Evolutionary conservation across 1,139 yeast species (phyloP).

Genomic region (Diutina mesorugosa): DNA sequence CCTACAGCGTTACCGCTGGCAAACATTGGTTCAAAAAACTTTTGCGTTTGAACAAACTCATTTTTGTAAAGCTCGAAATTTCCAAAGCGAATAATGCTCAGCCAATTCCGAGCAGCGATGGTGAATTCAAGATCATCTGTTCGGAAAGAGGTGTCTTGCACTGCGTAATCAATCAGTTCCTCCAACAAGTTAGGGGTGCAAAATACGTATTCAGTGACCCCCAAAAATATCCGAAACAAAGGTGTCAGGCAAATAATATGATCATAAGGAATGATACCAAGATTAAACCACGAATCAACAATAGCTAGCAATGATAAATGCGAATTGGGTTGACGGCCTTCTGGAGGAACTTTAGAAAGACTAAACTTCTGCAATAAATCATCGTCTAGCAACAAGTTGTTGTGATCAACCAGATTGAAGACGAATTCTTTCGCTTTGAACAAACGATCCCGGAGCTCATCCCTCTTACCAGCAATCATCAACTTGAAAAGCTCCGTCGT

Average conservation of each 20-base stretch:
- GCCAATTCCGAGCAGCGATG: constrained; percentile 76
- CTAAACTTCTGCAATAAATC: constrained; percentile 70
- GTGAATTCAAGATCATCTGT: constrained; percentile 81
- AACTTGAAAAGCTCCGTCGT: constrained; percentile 72
- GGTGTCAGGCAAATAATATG: constrained; percentile 97
- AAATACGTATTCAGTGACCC: constrained; percentile 86
- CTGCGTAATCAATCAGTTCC: constrained; percentile 62
- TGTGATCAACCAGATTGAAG: constrained; percentile 46
- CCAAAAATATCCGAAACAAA: constrained; percentile 74
- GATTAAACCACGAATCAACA: constrained; percentile 84
- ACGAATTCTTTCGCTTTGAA: constrained; percentile 59
- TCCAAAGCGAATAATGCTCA: constrained; percentile 66
- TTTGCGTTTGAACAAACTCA: constrained; percentile 68
- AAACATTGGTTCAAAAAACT: constrained; percentile 74
- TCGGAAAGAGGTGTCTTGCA: constrained; percentile 55
- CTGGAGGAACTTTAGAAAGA: constrained; percentile 60
- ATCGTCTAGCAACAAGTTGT: constrained; percentile 64
- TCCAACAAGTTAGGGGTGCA: constrained; percentile 75
- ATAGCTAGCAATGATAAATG: constrained; percentile 81
- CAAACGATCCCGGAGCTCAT: constrained; percentile 46
- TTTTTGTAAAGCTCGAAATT: constrained; percentile 59
- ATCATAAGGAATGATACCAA: constrained; percentile 84
- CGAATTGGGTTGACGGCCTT: constrained; percentile 68
- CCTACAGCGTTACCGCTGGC: constrained; percentile 84
- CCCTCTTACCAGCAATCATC: constrained; percentile 59